These are phyloP conservation scores for Aspergillus panamensis DNA, from an alignment of 495 filamentous ascomycete genomes.

Conservation along the genomic window DNA sequence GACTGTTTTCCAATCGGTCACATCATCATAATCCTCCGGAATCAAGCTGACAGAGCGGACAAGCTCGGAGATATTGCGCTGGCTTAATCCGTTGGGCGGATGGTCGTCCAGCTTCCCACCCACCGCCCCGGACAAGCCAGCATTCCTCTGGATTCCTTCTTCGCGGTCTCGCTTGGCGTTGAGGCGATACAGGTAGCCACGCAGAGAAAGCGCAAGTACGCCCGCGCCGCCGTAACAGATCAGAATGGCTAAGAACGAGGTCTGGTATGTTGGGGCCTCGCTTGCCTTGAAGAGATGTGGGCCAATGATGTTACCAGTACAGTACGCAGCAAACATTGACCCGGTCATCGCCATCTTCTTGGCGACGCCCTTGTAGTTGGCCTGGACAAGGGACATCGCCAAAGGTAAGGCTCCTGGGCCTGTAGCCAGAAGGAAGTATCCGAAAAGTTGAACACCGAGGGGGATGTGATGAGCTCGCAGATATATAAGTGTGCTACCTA, in stretches of 20 bases:
- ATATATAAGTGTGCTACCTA: constrained; percentile 60
- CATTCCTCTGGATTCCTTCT: constrained; percentile 41
- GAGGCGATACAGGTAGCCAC: constrained; percentile 37
- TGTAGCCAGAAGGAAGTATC: constrained; percentile 56
- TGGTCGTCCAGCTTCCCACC: constrained; percentile 35
- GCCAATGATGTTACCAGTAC: constrained; percentile 40
- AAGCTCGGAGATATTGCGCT: constrained; percentile 23
- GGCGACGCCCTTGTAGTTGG: constrained; percentile 63
- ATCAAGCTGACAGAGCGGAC: constrained; percentile 31
- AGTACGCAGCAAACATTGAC: constrained; percentile 40
- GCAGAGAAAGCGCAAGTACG: constrained; percentile 35
- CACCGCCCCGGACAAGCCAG: constrained; percentile 38
- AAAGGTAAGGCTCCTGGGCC: constrained; percentile 55
- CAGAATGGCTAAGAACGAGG: constrained; percentile 50
- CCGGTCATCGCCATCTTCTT: constrained; percentile 57
- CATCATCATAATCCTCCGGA: constrained; percentile 47
- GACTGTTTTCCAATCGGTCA: constrained; percentile 50
- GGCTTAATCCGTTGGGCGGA: constrained; percentile 10
- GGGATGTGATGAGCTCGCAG: constrained; percentile 47
- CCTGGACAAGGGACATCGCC: constrained; percentile 51
- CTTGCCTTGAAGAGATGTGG: constrained; percentile 38
- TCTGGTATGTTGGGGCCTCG: constrained; percentile 38
- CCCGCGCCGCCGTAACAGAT: constrained; percentile 49
- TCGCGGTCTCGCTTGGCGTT: constrained; percentile 38
- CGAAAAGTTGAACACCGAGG: constrained; percentile 50